Base-by-base conservation (phyloP, 169 alveolate species). In the Plasmodium malariae region DNA sequence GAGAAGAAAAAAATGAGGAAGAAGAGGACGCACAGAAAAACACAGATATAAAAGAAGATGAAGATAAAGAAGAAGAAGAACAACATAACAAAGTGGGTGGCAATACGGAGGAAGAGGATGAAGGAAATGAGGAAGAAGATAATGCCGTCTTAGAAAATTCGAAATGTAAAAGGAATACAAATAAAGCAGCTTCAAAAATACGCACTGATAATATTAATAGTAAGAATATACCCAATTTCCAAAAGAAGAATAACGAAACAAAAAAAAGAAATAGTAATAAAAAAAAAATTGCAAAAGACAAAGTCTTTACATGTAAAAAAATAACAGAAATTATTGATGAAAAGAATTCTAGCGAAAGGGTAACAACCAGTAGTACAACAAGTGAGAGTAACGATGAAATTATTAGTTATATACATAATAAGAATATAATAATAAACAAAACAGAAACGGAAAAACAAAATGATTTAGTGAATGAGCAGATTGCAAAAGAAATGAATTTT, bases 401-500 rank as follows among this genome's bases (percentile, higher is more conserved):
- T 34, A 34, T 7, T 32, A 34, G 32, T 34, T 9, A 63, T 34
- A 63, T 54, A 54, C 0, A 72, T 54, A 49, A 54, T 32, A 43
- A 68, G 7, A 51, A 54, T 2, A 54, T 9, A 1, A 34, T 21
- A 26, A 51, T 26, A 51, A 21, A 67, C 19, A 36, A 17, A 17
- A 17, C 11, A 30, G 45, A 21, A 14, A 43, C 9, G 17, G 54
- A 30, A 80, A 57, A 26, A 34, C 28, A 65, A n/a, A 37, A 65
- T n/a, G 85, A 80, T 36, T 28, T 36, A 45, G n/a, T 45, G 30
- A 67, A 80, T 36, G 83, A 80, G 24, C 36, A 67, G 14, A 49
- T 67, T 67, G 90, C 90, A 11, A 80, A 80, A 55, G 54, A 80
- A 65, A 80, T 65, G 26, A 67, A 63, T 30, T 80, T 80, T 80